Evolutionary conservation across 169 alveolate genomes (phyloP), one percentile per base, ranked within the genome.

Genomic region (Plasmodium relictum): DNA sequence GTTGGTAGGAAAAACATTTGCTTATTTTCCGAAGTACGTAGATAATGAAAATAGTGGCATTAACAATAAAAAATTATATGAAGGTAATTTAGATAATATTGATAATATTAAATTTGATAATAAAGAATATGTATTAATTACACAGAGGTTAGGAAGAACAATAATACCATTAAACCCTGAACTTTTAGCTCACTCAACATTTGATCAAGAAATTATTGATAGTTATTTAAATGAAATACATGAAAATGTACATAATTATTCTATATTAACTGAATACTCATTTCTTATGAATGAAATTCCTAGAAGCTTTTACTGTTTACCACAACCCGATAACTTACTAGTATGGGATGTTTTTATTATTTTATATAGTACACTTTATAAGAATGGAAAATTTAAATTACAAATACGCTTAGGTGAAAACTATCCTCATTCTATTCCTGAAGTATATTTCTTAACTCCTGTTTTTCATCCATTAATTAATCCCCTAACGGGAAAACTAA

Each of bases 131-230:
- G 22, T 16, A 48, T 44, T 78, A 18, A 58, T 78, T 12, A 50
- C 73, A 18, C 80, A 78, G 56, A 41, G 89, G 24, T 10, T 78
- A 41, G 89, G 89, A n/a, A 62, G 89, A 69, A 78, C 89, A 22
- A 78, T 78, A 26, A 63, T 78, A 12, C 89, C 89, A 48, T 56
- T 78, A 50, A 78, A 78, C 31, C 89, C 89, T 45, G 70, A 78
- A 58, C 42, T 78, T 22, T 69, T 78, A 26, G 73, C 89, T 3
- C 89, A 78, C 20, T 63, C 80, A 31, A 78, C 89, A 10, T 16
- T 63, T 41, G 89, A 78, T 12, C 74, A 78, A 48, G 89, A 78
- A 39, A 50, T 63, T 41, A 78, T 78, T 39, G 89, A 78, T 65
- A 70, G 70, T 0, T 78, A 78, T 26, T 42, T 78, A 65, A 78